phyloP scores from a whole-genome alignment of 805 yeast species.

The Wickerhamiella kazuoi region DNA sequence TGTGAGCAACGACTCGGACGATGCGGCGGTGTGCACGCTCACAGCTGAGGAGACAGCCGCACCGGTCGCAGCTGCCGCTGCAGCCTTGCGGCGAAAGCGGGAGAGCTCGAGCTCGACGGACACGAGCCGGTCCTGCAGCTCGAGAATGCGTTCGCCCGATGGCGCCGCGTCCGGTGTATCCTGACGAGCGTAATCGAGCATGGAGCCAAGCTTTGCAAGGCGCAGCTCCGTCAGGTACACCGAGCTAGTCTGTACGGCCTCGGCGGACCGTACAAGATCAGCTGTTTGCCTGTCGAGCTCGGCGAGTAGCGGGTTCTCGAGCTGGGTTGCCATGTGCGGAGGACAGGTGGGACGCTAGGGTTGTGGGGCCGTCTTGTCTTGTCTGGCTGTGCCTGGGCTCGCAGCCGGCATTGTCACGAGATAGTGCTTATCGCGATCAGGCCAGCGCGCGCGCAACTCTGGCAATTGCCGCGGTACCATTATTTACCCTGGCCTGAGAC shows the following conservation, averaged over 20 bases:
- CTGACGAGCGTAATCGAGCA: background rate
- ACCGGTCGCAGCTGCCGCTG: background rate
- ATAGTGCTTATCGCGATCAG: too few relatives aligned
- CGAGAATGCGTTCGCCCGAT: conserved; percentile 1
- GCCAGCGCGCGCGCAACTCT: too few relatives aligned
- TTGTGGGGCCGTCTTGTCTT: too few relatives aligned
- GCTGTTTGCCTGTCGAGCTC: conserved; percentile 1
- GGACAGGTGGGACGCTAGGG: too few relatives aligned
- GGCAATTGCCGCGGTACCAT: too few relatives aligned
- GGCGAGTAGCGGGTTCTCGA: background rate
- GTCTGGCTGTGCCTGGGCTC: too few relatives aligned
- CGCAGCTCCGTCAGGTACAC: background rate
- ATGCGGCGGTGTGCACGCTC: background rate
- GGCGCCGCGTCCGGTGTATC: background rate
- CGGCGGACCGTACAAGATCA: background rate
- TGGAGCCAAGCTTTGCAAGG: background rate
- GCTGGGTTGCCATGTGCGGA: background rate
- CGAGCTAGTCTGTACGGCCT: background rate
- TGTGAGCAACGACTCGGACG: background rate
- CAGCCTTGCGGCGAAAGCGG: background rate
- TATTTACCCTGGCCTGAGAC: too few relatives aligned
- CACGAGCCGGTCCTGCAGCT: conserved; percentile 4
- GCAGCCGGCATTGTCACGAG: too few relatives aligned
- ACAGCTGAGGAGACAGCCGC: background rate
- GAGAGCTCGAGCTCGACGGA: conserved; percentile 1